Percentiles rank a stretch among this genome's conserved stretches.
phyloP scores from a whole-genome alignment of 257 asterid species.

The Gardenia jasminoides region DNA sequence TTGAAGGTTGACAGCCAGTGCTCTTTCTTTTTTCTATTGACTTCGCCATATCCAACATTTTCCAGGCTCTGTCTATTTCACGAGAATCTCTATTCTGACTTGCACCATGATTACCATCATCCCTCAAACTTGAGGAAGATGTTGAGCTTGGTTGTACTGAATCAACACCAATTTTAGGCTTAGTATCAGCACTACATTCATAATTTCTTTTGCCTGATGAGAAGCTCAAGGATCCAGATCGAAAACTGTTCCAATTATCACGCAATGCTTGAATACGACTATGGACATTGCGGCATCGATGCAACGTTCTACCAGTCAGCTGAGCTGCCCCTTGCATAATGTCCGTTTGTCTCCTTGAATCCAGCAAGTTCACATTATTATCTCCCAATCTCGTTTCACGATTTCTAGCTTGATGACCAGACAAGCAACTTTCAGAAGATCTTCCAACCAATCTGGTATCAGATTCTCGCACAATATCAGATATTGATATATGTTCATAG shows the following conservation, averaged over 20 bases:
- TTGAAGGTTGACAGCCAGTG: constrained; percentile 24
- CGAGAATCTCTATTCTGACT: constrained; percentile 17
- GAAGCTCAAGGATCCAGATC: constrained; percentile 49
- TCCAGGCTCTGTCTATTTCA: constrained; percentile 66
- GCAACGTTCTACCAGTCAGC: constrained; percentile 48
- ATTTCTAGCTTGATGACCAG: constrained; percentile 20
- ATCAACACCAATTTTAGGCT: constrained; percentile 19
- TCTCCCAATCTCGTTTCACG: constrained; percentile 14
- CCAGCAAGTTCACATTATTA: constrained; percentile 15
- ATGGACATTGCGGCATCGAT: constrained; percentile 50
- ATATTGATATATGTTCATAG: constrained; percentile 31
- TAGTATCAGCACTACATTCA: constrained; percentile 21
- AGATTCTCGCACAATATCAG: constrained; percentile 47
- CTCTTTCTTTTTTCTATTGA: constrained; percentile 27
- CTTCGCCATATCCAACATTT: constrained; percentile 65
- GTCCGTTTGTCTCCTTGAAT: constrained; percentile 27
- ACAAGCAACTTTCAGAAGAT: constrained; percentile 18
- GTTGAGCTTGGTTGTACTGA: constrained; percentile 20
- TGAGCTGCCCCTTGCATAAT: constrained; percentile 16
- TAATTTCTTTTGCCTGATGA: constrained; percentile 27
- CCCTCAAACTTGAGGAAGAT: constrained; percentile 28
- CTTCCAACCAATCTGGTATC: constrained; percentile 21
- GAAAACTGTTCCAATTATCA: constrained; percentile 57
- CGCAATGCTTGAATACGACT: constrained; percentile 53
- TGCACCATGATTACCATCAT: constrained; percentile 28